Evolutionary conservation across 495 filamentous ascomycete species (phyloP).

Genomic region (Astrothelium macrocarpum): DNA sequence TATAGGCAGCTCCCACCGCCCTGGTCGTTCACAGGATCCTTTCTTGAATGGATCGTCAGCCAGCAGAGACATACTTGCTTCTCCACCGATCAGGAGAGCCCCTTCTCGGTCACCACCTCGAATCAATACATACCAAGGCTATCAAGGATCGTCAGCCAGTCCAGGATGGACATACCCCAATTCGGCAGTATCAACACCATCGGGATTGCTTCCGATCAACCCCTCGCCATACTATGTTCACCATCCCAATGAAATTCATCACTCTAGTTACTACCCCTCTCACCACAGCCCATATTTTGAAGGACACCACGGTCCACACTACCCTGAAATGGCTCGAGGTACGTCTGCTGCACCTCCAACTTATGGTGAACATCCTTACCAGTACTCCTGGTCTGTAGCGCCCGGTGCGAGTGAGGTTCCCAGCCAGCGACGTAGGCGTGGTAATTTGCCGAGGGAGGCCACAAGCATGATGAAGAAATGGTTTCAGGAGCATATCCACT

Average conservation of each 20-base stretch:
- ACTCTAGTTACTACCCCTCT: not conserved
- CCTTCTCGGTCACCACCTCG: not conserved
- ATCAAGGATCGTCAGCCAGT: not conserved
- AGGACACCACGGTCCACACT: not conserved
- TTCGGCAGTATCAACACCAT: not conserved
- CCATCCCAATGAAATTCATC: not conserved
- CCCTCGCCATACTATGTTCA: not conserved
- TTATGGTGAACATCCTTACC: not conserved
- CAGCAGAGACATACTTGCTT: not conserved
- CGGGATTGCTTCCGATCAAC: not conserved
- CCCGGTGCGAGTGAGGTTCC: not conserved
- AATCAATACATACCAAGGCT: not conserved
- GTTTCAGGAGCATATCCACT: slow-evolving; percentile 65
- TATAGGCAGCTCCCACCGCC: not conserved
- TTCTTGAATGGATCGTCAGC: not conserved
- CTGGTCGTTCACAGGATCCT: not conserved
- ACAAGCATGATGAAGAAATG: slow-evolving; percentile 74
- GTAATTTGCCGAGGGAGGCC: slow-evolving; percentile 78
- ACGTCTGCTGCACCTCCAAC: not conserved
- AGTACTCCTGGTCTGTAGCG: not conserved
- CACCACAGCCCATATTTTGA: not conserved
- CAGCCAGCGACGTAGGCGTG: slow-evolving; percentile 42
- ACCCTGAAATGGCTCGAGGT: not conserved
- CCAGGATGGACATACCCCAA: not conserved
- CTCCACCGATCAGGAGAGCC: not conserved